These are phyloP conservation scores for Tylopilus sp. DNA, from an alignment of 768 basidiomycete species.

Conservation along the genomic window DNA sequence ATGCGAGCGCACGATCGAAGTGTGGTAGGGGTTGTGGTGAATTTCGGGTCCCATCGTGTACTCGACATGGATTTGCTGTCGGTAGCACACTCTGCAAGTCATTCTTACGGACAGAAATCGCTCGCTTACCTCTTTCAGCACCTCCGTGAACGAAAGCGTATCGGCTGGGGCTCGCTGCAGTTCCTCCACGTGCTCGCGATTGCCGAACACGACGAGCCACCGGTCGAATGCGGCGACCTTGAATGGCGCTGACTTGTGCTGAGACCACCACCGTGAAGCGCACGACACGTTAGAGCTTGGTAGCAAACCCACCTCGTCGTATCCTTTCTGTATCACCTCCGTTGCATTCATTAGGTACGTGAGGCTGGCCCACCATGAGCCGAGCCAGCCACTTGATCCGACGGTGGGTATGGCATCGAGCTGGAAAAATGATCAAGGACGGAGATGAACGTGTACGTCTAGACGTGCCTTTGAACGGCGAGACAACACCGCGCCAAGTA, in stretches of 20 bases:
- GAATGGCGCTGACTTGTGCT: conserved; percentile 21
- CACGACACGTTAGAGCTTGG: not conserved
- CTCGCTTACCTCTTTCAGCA: conserved; percentile 30
- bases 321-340: not conserved
- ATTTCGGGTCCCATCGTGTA: conserved; percentile 38
- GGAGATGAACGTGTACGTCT: not conserved
- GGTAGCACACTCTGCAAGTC: not conserved
- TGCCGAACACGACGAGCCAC: conserved; percentile 42
- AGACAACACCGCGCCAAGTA: not conserved
- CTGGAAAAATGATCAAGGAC: not conserved
- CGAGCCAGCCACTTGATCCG: not conserved
- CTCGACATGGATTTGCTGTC: conserved; percentile 35
- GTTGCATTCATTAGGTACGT: not conserved
- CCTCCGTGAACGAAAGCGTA: conserved; percentile 13
- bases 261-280: too few species aligned
- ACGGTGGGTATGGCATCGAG: not conserved
- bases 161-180: not conserved
- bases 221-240: conserved; percentile 24
- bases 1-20: conserved; percentile 20
- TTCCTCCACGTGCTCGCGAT: conserved; percentile 14
- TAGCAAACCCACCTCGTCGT: not conserved
- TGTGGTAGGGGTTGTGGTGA: conserved; percentile 30
- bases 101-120: not conserved
- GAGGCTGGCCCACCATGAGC: not conserved
- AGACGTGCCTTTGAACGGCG: not conserved